phyloP scores from a whole-genome alignment of 2,329 filamentous ascomycete species.

The Aspergillus sp. region DNA sequence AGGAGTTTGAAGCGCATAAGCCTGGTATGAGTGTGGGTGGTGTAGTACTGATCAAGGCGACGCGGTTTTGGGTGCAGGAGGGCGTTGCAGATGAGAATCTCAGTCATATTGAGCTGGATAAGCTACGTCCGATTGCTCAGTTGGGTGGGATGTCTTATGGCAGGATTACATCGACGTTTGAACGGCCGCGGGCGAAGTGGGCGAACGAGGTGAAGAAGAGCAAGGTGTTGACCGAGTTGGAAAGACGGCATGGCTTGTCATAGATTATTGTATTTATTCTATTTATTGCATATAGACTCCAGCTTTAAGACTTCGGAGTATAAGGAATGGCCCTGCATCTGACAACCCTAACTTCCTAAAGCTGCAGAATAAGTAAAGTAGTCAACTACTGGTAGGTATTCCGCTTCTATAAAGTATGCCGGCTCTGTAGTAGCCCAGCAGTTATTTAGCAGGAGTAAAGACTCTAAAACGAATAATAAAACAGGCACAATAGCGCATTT shows the following conservation, averaged over 20 bases:
- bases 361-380: no score
- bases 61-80: slow-evolving; percentile 83
- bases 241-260: neutral
- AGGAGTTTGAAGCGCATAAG: slow-evolving; percentile 73
- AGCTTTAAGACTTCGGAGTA: no score
- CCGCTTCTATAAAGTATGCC: no score
- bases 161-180: slow-evolving; percentile 66
- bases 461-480: no score
- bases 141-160: slow-evolving; percentile 86
- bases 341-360: no score
- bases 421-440: no score
- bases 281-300: no score
- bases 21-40: slow-evolving; percentile 72
- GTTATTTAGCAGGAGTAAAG: no score
- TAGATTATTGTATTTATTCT: neutral
- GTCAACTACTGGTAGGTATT: no score
- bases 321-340: no score
- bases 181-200: slow-evolving; percentile 55
- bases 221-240: neutral
- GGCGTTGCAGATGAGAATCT: slow-evolving; percentile 79
- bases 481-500: no score
- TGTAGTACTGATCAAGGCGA: slow-evolving; percentile 76
- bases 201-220: neutral
- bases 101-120: slow-evolving; percentile 71
- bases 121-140: slow-evolving; percentile 73